phyloP scores from a whole-genome alignment of 139 green algal species.

The Pleodorina starrii region DNA sequence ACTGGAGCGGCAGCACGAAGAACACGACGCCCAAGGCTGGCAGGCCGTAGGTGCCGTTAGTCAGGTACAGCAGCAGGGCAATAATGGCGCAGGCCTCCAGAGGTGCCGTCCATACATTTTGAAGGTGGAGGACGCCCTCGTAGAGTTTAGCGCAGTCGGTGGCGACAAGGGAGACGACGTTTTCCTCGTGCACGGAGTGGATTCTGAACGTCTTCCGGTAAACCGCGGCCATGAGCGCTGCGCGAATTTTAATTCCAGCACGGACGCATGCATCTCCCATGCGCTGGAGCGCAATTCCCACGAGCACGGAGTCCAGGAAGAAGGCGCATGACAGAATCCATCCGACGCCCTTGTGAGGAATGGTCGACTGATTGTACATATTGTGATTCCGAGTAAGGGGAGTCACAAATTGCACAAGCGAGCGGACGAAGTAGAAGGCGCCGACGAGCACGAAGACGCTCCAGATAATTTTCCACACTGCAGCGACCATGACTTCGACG shows the following conservation, averaged over 20 bases:
- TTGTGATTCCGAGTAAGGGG: conserved; percentile 29
- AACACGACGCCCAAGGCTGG: conserved; percentile 71
- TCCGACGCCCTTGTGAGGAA: conserved; percentile 59
- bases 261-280: conserved; percentile 75
- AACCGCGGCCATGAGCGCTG: conserved; percentile 61
- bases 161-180: conserved; percentile 75
- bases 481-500: conserved; percentile 54
- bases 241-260: conserved; percentile 64
- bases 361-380: conserved; percentile 59
- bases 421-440: conserved; percentile 81
- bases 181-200: conserved; percentile 46
- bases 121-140: conserved; percentile 73
- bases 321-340: conserved; percentile 74
- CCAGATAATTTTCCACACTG: conserved; percentile 65
- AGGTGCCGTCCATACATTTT: conserved; percentile 81
- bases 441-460: conserved; percentile 61
- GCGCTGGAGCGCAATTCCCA: conserved; percentile 73
- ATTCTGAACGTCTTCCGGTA: conserved; percentile 72
- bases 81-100: conserved; percentile 76
- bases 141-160: conserved; percentile 79
- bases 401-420: conserved; percentile 71
- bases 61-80: conserved; percentile 70
- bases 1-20: conserved; percentile 62
- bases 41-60: conserved; percentile 69
- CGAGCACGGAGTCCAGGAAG: conserved; percentile 73